A percentile compares a stretch with the other conserved stretches of the same genome.
Evolutionary conservation across 2,329 filamentous ascomycete genomes (phyloP).

Genomic region (Neonectria sp.): DNA sequence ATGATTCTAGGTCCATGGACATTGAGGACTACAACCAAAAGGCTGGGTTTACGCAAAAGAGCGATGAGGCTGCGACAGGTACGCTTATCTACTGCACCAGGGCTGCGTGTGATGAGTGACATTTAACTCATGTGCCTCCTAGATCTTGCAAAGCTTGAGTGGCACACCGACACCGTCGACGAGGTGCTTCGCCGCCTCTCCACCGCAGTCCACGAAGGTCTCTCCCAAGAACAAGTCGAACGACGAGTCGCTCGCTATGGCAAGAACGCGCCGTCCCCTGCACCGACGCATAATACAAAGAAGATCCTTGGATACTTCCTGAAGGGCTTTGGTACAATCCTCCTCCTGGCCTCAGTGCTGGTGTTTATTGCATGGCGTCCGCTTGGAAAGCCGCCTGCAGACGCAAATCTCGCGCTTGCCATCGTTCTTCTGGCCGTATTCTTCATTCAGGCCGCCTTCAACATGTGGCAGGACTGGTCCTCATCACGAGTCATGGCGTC

Average conservation of each 20-base stretch:
- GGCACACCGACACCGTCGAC: constrained; percentile 36
- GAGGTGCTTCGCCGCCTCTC: constrained; percentile 36
- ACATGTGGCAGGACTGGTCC: constrained; percentile 82
- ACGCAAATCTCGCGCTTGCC: constrained; percentile 80
- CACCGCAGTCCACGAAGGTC: constrained; percentile 30
- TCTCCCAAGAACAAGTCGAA: constrained; percentile 32
- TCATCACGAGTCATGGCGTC: constrained; percentile 84
- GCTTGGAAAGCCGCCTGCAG: constrained; percentile 77
- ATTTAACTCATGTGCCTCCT: constrained; percentile 5
- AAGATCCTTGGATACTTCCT: constrained; percentile 80
- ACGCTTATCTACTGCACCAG: neutral
- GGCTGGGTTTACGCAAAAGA: constrained; percentile 22
- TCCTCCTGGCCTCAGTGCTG: constrained; percentile 77
- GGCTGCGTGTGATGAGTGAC: neutral
- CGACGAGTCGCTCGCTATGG: constrained; percentile 34
- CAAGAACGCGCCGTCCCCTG: constrained; percentile 37
- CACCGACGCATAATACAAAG: constrained; percentile 35
- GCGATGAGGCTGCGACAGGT: constrained; percentile 31
- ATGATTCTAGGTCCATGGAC: constrained; percentile 35
- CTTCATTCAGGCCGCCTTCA: constrained; percentile 78
- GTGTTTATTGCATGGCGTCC: constrained; percentile 86
- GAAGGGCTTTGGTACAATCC: constrained; percentile 81
- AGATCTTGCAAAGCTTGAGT: constrained; percentile 41
- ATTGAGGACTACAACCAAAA: constrained; percentile 40
- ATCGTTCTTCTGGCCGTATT: constrained; percentile 82